Conservation (phyloP, 2,329 filamentous ascomycete genomes). For the Rhynchosporium graminicola region DNA sequence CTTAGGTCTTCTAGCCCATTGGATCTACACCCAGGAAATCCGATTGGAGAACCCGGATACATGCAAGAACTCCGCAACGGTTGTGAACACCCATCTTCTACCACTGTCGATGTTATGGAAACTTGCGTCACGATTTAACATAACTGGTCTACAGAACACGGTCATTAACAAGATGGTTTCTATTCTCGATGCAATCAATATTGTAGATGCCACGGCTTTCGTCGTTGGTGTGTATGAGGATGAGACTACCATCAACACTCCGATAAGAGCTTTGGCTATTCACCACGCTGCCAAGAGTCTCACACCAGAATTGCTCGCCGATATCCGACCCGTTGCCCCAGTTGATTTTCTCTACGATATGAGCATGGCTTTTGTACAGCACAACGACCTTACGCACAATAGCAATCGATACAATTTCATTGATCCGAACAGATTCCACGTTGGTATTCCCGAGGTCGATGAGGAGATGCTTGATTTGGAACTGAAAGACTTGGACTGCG, state of each 20-base stretch:
- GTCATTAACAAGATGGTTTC: neutral
- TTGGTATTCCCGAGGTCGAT: neutral
- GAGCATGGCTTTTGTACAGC: neutral
- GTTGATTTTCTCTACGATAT: neutral
- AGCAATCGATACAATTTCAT: neutral
- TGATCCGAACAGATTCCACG: neutral
- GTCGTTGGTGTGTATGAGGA: neutral
- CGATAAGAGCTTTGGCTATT: neutral
- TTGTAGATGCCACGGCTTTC: neutral
- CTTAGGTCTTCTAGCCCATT: constrained; percentile 17
- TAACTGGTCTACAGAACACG: constrained; percentile 16
- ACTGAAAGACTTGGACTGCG: neutral
- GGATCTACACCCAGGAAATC: constrained; percentile 22
- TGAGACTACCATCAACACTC: neutral
- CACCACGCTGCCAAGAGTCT: neutral
- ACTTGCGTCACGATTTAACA: constrained; percentile 13
- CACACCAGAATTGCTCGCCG: neutral
- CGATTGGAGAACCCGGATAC: neutral
- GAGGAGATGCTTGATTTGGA: neutral
- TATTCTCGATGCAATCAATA: neutral
- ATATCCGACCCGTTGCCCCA: neutral
- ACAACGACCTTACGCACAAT: neutral
- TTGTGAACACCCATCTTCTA: neutral
- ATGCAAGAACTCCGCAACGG: neutral
- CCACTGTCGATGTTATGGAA: constrained; percentile 19